Evolutionary conservation across 2,329 filamentous ascomycete species (phyloP).

Genomic region (Hymenoscyphus fraxineus): DNA sequence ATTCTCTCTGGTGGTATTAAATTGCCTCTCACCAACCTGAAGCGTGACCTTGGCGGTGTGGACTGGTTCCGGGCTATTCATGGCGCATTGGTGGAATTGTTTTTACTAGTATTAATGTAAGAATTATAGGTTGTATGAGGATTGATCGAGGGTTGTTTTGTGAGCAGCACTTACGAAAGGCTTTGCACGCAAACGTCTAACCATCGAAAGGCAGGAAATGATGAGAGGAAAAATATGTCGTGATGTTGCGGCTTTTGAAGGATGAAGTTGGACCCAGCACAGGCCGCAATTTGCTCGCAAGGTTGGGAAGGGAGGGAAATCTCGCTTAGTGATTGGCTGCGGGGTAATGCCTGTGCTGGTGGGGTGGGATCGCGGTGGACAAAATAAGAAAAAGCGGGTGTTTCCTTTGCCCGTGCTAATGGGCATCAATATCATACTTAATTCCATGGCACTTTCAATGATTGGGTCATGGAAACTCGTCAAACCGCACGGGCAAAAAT

Average conservation of each 20-base stretch:
- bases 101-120: background rate
- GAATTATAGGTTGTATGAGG: too few species aligned
- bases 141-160: too few species aligned
- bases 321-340: conserved; percentile 4
- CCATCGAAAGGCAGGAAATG: background rate
- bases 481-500: too few species aligned
- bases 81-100: background rate
- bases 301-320: background rate
- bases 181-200: background rate
- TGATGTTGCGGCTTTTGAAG: background rate
- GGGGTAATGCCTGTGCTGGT: background rate
- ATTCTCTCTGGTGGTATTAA: conserved; percentile 5
- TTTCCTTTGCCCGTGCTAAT: too few species aligned
- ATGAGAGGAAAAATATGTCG: background rate
- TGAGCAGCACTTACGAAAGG: background rate
- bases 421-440: too few species aligned
- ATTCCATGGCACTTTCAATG: too few species aligned
- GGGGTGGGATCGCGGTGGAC: too few species aligned
- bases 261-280: background rate
- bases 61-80: background rate
- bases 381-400: too few species aligned
- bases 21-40: conserved; percentile 4
- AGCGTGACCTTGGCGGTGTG: conserved; percentile 3
- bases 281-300: background rate
- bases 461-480: too few species aligned